A percentile compares a stretch with the other conserved stretches of the same genome.
Evolutionary conservation across 768 basidiomycete genomes (phyloP).

Genomic region (Podaxis rugospora): DNA sequence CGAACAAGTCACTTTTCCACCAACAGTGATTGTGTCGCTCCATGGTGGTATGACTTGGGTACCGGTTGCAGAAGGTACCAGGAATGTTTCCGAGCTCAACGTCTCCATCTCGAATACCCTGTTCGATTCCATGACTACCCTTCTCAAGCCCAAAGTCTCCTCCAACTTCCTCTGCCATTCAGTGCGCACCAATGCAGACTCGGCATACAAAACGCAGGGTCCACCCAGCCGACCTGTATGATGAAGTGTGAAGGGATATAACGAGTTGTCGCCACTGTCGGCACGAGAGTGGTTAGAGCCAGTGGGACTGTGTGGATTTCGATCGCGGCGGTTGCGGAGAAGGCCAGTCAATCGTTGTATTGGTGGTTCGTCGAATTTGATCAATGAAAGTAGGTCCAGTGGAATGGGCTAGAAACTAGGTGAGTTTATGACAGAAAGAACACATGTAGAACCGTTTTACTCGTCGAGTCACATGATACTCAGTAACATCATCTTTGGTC

Average conservation of each 20-base stretch:
- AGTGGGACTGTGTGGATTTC: slow-evolving; percentile 21
- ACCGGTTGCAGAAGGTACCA: slow-evolving; percentile 61
- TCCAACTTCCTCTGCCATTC: slow-evolving; percentile 92
- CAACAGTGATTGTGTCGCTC: slow-evolving; percentile 70
- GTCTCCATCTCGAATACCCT: slow-evolving; percentile 94
- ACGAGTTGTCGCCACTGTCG: slow-evolving; percentile 57
- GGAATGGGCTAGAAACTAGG: slow-evolving; percentile 71
- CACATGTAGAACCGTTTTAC: slow-evolving; percentile 36
- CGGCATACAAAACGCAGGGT: slow-evolving; percentile 83
- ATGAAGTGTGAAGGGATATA: slow-evolving; percentile 85
- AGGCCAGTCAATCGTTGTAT: slow-evolving; percentile 73
- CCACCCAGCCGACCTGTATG: slow-evolving; percentile 89
- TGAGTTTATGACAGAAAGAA: slow-evolving; percentile 3
- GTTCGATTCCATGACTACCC: slow-evolving; percentile 87
- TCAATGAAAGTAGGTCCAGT: slow-evolving; percentile 81
- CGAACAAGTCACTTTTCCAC: slow-evolving; percentile 90
- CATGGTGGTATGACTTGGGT: slow-evolving; percentile 50
- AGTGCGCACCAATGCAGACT: slow-evolving; percentile 63
- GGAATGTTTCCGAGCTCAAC: slow-evolving; percentile 84
- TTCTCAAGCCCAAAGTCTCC: slow-evolving; percentile 81
- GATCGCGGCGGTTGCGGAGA: slow-evolving; percentile 55
- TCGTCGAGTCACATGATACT: slow-evolving; percentile 77
- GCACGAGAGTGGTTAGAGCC: slow-evolving; percentile 19
- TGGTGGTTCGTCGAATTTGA: slow-evolving; percentile 77
- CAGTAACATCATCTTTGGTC: slow-evolving; percentile 69